Base-by-base conservation (phyloP, 31 red algal species). In the Endocladia muricata region DNA sequence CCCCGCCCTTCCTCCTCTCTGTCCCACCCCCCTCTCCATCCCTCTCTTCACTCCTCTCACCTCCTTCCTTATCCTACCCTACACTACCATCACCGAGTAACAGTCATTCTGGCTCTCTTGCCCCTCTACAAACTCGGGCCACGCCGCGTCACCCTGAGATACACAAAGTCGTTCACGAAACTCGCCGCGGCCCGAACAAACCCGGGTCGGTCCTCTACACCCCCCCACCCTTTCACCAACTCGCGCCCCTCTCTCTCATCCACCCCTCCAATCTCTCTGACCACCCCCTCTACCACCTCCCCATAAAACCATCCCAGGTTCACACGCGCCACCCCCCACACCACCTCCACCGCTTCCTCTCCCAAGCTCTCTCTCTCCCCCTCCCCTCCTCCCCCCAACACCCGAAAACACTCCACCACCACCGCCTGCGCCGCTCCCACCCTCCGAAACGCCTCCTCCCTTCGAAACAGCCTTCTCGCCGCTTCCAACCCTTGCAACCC, bases 301-400 rank as follows among this genome's bases (percentile, higher is more conserved):
- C 13, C 7, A 61, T 21, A 61, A 25, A 70, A 70, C 11, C 29
- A 26, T 15, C 19, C 31, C 65, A 70, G 6, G 41, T 70, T 36
- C 6, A 29, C 6, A 13, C 26, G 8, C 65, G 34, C 65, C 31
- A 70, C 38, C 19, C 34, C 29, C 65, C 65, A 70, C 13, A 70
- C 15, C 6, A 70, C 34, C 41, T 70, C 65, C 36, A 70, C 34
- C 6, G 65, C 65, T 70, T 70, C 65, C 31, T 70, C 65, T 9
- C 11, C 34, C 31, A 70, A 8, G 41, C 65, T 70, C 38, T 40
- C 65, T 41, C 34, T 37, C 25, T 15, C 13, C 31, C 9, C 34
- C 7, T 40, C 65, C 5, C 65, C 65, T n/a, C 15, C 65, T 41
- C 28, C 65, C 5, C 65, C 15, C 31, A 70, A 13, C 8, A 70